phyloP scores from a whole-genome alignment of 345 rosid species.

The Conringia planisiliqua region DNA sequence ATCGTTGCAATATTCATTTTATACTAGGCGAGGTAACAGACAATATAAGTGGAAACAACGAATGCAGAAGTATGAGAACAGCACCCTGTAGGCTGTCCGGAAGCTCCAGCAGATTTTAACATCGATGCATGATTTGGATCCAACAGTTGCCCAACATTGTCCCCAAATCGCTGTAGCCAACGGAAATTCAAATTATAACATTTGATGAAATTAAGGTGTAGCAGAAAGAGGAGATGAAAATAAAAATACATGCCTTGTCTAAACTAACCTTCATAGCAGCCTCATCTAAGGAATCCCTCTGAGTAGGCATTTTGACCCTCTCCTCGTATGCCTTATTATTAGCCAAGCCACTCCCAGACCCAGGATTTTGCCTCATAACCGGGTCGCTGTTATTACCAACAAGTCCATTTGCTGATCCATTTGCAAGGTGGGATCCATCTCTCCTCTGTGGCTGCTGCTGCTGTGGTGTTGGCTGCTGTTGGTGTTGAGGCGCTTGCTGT shows the following conservation, averaged over 20 bases:
- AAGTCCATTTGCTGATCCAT: slow-evolving; percentile 79
- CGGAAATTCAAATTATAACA: background rate
- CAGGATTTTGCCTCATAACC: slow-evolving; percentile 72
- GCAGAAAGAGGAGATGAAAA: background rate
- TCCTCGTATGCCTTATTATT: slow-evolving; percentile 92
- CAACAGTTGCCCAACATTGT: slow-evolving; percentile 82
- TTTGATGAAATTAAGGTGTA: background rate
- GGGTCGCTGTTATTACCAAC: slow-evolving; percentile 65
- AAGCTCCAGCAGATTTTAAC: slow-evolving; percentile 71
- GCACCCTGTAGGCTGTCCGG: slow-evolving; percentile 91
- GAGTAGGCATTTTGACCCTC: slow-evolving; percentile 65
- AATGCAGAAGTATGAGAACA: slow-evolving; percentile 35
- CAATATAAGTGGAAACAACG: background rate
- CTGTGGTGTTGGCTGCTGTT: slow-evolving; percentile 47
- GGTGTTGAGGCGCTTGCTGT: slow-evolving; percentile 52
- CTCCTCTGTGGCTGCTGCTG: slow-evolving; percentile 70
- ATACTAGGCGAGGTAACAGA: background rate
- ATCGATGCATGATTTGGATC: slow-evolving; percentile 86
- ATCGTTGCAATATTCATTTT: background rate
- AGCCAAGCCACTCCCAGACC: slow-evolving; percentile 77
- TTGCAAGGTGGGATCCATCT: slow-evolving; percentile 71
- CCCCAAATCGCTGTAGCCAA: slow-evolving; percentile 74
- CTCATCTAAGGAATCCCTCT: slow-evolving; percentile 89
- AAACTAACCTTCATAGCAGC: slow-evolving; percentile 69
- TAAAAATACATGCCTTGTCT: background rate